phyloP scores from a whole-genome alignment of 495 filamentous ascomycete species.

The Penicillium canariense region DNA sequence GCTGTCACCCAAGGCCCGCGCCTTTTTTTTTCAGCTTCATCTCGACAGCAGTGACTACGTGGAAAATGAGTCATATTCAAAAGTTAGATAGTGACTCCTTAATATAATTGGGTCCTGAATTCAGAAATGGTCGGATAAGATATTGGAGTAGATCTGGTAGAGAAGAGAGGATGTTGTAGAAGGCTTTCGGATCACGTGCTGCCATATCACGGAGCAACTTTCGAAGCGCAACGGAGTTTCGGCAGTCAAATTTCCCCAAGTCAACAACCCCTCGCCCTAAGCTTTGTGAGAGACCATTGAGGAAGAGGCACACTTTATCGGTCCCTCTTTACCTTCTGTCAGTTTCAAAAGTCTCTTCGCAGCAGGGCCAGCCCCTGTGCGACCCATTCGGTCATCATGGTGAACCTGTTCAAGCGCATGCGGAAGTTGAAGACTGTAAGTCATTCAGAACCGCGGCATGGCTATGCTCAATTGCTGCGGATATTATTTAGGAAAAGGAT shows the following conservation, averaged over 20 bases:
- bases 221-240: conserved; percentile 24
- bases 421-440: conserved; percentile 73
- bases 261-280: conserved; percentile 15
- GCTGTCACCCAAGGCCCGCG: conserved; percentile 8
- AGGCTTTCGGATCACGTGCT: conserved; percentile 23
- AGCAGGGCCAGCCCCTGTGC: conserved; percentile 22
- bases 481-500: conserved; percentile 2
- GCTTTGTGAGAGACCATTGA: conserved; percentile 5
- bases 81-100: neutral
- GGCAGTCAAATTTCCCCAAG: conserved; percentile 28
- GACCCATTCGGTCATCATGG: conserved; percentile 54
- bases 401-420: conserved; percentile 75
- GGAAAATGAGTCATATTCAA: neutral
- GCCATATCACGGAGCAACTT: conserved; percentile 29
- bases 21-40: neutral
- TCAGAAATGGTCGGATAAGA: neutral
- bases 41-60: neutral
- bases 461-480: neutral
- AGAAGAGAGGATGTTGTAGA: neutral
- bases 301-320: neutral
- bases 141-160: neutral
- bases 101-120: neutral
- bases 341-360: neutral
- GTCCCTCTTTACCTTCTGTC: neutral
- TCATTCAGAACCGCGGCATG: conserved; percentile 15